These are phyloP conservation scores for Xylaria sp. DNA, from an alignment of 2,329 filamentous ascomycete genomes.

Conservation along the genomic window DNA sequence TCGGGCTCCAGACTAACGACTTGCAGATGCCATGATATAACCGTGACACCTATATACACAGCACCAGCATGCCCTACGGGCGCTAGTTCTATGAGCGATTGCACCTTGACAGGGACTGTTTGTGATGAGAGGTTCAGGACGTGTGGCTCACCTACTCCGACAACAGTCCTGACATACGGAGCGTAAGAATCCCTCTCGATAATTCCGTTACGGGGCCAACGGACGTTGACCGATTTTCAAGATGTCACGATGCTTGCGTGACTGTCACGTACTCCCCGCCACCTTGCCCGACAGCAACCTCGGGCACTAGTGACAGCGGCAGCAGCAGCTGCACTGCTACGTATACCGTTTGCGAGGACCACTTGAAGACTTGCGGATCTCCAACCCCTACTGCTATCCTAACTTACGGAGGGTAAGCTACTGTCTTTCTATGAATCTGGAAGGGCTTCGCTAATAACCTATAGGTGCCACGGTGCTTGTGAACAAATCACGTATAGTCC, in stretches of 20 bases:
- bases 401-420: conserved; percentile 37
- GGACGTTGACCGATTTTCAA: neutral
- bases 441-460: neutral
- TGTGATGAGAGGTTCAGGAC: conserved; percentile 44
- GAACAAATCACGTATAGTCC: conserved; percentile 31
- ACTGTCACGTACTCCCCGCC: conserved; percentile 34
- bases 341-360: conserved; percentile 43
- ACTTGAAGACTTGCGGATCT: conserved; percentile 42
- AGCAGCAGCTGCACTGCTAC: conserved; percentile 39
- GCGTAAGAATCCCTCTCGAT: conserved; percentile 26
- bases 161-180: conserved; percentile 37
- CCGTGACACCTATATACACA: conserved; percentile 26
- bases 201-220: neutral
- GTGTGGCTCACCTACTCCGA: conserved; percentile 43
- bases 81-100: conserved; percentile 24
- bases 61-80: conserved; percentile 34
- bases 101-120: conserved; percentile 41
- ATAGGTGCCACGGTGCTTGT: conserved; percentile 33
- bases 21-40: conserved; percentile 36
- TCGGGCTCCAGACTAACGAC: neutral
- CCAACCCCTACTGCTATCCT: conserved; percentile 41
- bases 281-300: conserved; percentile 32
- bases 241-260: conserved; percentile 35
- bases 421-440: neutral
- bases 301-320: neutral